phyloP scores from a whole-genome alignment of 805 yeast genomes.

The Kluyveromyces lactis region DNA sequence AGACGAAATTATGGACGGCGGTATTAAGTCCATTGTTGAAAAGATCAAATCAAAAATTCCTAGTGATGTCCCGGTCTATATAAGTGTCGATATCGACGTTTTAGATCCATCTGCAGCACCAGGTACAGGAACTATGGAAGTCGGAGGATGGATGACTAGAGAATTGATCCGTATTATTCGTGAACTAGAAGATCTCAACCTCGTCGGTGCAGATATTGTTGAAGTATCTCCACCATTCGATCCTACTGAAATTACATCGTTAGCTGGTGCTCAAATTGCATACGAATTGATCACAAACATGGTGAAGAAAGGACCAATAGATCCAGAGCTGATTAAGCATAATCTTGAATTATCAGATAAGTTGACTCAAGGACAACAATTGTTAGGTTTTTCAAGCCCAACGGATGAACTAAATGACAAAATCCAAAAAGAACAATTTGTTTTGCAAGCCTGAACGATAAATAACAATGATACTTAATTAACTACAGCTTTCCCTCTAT shows the following conservation, averaged over 20 bases:
- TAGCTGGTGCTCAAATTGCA: slow-evolving; percentile 65
- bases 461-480: too few species aligned
- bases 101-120: slow-evolving; percentile 70
- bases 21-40: slow-evolving; percentile 50
- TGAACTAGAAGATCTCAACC: slow-evolving; percentile 47
- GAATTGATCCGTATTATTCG: slow-evolving; percentile 55
- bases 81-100: slow-evolving; percentile 74
- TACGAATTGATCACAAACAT: slow-evolving; percentile 65
- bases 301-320: slow-evolving; percentile 50
- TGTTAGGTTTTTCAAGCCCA: too few species aligned
- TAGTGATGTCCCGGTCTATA: slow-evolving; percentile 56
- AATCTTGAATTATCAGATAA: background rate
- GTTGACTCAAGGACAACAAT: background rate
- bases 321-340: slow-evolving; percentile 4
- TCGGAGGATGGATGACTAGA: slow-evolving; percentile 64
- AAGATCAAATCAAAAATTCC: slow-evolving; percentile 49
- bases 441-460: background rate
- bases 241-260: slow-evolving; percentile 54
- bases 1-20: slow-evolving; percentile 66
- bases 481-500: too few species aligned
- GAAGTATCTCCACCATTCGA: slow-evolving; percentile 66
- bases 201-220: slow-evolving; percentile 72
- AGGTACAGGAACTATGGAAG: slow-evolving; percentile 74
- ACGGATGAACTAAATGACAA: too few species aligned
- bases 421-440: background rate